Evolutionary conservation across 176 grass and related monocot genomes (phyloP).

Genomic region (Phoenix dactylifera): DNA sequence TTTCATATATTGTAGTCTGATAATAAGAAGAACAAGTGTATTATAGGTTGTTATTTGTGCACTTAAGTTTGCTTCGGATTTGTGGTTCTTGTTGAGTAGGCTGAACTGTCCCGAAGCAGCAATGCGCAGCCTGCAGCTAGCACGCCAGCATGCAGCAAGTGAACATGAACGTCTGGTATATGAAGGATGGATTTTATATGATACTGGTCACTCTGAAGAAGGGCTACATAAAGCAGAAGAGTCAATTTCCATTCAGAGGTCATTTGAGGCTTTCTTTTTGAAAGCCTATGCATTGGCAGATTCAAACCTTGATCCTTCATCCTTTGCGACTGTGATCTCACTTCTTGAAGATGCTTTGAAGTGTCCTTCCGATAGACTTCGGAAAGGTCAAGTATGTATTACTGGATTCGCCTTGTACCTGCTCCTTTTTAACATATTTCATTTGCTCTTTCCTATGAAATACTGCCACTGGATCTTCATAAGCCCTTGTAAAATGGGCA

Average conservation of each 20-base stretch:
- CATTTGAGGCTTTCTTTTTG: slow-evolving; percentile 92
- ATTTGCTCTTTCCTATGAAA: too few relatives aligned
- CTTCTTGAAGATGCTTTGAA: slow-evolving; percentile 85
- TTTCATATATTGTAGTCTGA: background rate
- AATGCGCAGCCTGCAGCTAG: slow-evolving; percentile 78
- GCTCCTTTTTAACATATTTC: too few relatives aligned
- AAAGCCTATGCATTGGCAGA: slow-evolving; percentile 90
- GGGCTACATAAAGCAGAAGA: slow-evolving; percentile 77
- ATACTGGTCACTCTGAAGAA: slow-evolving; percentile 85
- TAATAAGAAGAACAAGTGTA: too few relatives aligned
- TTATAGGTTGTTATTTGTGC: too few relatives aligned
- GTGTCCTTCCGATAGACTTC: slow-evolving; percentile 81
- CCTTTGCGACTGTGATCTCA: slow-evolving; percentile 62
- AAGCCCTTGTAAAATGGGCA: too few relatives aligned
- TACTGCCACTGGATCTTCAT: too few relatives aligned
- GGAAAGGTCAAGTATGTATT: slow-evolving; percentile 67
- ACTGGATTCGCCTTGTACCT: too few relatives aligned
- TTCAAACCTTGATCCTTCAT: slow-evolving; percentile 64
- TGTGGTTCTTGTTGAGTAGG: slow-evolving; percentile 23
- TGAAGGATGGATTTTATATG: slow-evolving; percentile 94
- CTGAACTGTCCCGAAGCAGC: slow-evolving; percentile 84
- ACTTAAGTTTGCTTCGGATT: background rate
- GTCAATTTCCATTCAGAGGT: slow-evolving; percentile 77
- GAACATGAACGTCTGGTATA: slow-evolving; percentile 71
- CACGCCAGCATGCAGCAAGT: slow-evolving; percentile 61